A percentile compares a stretch with the other conserved stretches of the same genome.
Conservation (phyloP, 192 early-diverging fungal species). For the Dispira parvispora region DNA sequence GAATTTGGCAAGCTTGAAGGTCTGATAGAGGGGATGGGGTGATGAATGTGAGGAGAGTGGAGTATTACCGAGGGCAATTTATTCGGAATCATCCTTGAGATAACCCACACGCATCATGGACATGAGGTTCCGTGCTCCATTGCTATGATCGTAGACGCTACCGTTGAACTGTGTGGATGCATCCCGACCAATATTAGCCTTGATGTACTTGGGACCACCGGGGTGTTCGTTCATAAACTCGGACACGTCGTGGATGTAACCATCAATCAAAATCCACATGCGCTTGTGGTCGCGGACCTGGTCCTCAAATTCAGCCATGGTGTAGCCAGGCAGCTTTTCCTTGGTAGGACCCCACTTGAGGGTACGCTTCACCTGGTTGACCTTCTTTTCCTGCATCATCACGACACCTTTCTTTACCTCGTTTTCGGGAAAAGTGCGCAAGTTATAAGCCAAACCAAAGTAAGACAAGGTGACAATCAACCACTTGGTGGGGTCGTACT, state of each 20-base stretch:
- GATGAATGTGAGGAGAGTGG: too few species aligned
- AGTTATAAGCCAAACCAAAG: slow-evolving; percentile 47
- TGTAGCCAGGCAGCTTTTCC: slow-evolving; percentile 46
- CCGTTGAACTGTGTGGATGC: slow-evolving; percentile 78
- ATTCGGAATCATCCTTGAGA: too few species aligned
- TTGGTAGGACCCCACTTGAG: slow-evolving; percentile 62
- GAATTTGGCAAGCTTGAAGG: too few species aligned
- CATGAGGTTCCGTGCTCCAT: slow-evolving; percentile 73
- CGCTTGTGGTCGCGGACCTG: slow-evolving; percentile 47
- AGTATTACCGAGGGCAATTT: too few species aligned
- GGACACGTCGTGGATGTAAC: slow-evolving; percentile 63
- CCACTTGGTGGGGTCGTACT: slow-evolving; percentile 82
- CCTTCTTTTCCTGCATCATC: slow-evolving; percentile 66
- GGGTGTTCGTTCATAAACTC: slow-evolving; percentile 79
- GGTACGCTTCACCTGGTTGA: slow-evolving; percentile 32
- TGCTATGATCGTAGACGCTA: slow-evolving; percentile 78
- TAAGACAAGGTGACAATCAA: slow-evolving; percentile 38
- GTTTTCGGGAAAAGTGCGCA: slow-evolving; percentile 62
- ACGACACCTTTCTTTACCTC: slow-evolving; percentile 64
- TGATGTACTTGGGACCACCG: slow-evolving; percentile 60
- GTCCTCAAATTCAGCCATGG: slow-evolving; percentile 41
- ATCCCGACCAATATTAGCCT: slow-evolving; percentile 63
- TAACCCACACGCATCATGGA: slow-evolving; percentile 46
- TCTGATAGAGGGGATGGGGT: too few species aligned
- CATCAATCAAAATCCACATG: slow-evolving; percentile 71